Base-by-base conservation (phyloP, 2,329 filamentous ascomycete genomes). In the Penicillium psychrosexuale region DNA sequence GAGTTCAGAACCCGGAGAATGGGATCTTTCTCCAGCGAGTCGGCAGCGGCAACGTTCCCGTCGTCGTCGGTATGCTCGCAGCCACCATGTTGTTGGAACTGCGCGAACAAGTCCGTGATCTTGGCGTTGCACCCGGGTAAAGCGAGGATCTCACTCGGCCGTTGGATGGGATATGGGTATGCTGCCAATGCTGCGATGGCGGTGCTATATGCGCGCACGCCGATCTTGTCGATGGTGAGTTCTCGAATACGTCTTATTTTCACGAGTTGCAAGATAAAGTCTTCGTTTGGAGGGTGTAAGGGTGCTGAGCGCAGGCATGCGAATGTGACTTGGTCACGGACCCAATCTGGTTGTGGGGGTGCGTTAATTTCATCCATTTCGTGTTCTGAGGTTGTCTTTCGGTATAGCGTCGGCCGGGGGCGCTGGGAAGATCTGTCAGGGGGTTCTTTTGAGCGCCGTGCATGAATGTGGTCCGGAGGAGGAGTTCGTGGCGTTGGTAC, bases 71-170 rank as follows among this genome's bases (percentile, higher is more conserved):
- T 56, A 37, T 63, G 61, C 1, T 47, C 43, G n/a, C 59, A 62
- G 8, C 51, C 47, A 2, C 60, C 61, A 15, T 61, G 50, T 1
- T 81, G 78, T 49, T 80, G 83, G 81, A 86, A 97, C 68, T 96
- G 89, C 19, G 86, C 78, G 70, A 88, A 97, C 0, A 96, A 79
- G 44, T 83, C 79, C 0, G 88, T 88, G 37, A 94, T 88, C 70
- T 94, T 97, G 43, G 78, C 75, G 39, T 92, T 87, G 68, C 92
- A 97, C 0, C 91, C 90, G 0, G 92, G 92, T 0, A 99, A 75
- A 4, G 72, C 62, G 5, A 72, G 66, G 30, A 82, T 68, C 57
- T 82, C 78, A 3, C 69, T 66, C 1, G 75, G 64, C 3, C 65
- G 76, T 19, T 69, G 75, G 56, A 88, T 68, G 38, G 68, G 72